Percentiles rank a stretch among this genome's conserved stretches.
Conservation (phyloP, 345 rosid genomes). For the Eucalyptus curtisii region DNA sequence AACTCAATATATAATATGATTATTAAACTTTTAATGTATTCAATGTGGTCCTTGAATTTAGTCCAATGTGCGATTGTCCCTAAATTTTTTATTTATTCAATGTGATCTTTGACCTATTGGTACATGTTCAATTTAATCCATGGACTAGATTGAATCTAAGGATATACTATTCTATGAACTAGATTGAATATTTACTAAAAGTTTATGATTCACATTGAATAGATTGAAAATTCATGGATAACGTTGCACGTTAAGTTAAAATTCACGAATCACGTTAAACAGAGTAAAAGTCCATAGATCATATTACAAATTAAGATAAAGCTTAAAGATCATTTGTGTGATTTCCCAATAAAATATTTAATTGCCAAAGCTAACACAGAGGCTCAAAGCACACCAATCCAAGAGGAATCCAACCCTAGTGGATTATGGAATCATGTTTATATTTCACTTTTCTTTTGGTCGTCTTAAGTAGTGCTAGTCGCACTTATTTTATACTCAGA, state of each 20-base stretch:
- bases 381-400: not conserved
- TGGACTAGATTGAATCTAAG: not conserved
- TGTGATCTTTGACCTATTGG: accelerated
- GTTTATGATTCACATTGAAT: not conserved
- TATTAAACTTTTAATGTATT: not conserved
- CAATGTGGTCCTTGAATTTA: accelerated
- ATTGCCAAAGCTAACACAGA: not conserved
- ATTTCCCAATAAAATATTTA: not conserved
- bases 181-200: not conserved
- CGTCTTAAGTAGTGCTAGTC: not conserved
- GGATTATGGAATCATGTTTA: not conserved
- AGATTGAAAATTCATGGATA: not conserved
- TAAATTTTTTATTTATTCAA: not conserved
- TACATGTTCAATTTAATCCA: too few relatives aligned
- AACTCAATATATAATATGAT: not conserved
- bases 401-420: not conserved
- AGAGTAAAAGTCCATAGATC: not conserved
- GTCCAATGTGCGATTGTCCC: not conserved
- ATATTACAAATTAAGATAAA: not conserved
- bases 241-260: not conserved
- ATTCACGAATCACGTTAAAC: accelerated
- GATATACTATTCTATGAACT: too few relatives aligned
- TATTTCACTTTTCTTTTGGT: not conserved
- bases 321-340: too few relatives aligned
- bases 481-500: not conserved